phyloP scores from a whole-genome alignment of 495 filamentous ascomycete species.

The Lophiotrema nucula region DNA sequence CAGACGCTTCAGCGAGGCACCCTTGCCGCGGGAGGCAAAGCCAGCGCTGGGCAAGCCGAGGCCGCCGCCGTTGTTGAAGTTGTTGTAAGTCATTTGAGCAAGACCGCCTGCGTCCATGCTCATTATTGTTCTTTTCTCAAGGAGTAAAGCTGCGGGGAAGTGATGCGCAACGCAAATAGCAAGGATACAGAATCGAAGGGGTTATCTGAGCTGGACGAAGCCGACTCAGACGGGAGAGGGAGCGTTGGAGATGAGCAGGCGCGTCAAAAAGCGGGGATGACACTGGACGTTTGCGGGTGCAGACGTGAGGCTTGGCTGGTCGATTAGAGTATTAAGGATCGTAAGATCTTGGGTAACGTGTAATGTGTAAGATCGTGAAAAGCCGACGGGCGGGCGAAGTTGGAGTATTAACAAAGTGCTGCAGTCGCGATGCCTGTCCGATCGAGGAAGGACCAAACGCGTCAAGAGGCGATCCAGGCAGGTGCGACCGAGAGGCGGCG shows the following conservation, averaged over 20 bases:
- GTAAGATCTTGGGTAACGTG: constrained; percentile 28
- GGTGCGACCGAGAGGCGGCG: constrained; percentile 8
- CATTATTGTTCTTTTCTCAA: constrained; percentile 45
- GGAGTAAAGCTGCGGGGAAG: constrained; percentile 21
- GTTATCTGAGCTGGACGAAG: constrained; percentile 3
- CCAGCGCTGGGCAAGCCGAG: constrained; percentile 73
- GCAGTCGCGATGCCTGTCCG: background rate
- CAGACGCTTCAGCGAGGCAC: constrained; percentile 81
- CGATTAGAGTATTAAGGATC: constrained; percentile 38
- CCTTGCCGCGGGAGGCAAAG: constrained; percentile 79
- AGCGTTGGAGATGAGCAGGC: constrained; percentile 8
- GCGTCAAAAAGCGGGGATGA: background rate
- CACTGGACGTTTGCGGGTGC: constrained; percentile 12
- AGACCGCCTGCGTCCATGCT: constrained; percentile 99
- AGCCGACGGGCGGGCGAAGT: constrained; percentile 22
- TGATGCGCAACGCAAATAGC: constrained; percentile 12
- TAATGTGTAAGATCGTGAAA: constrained; percentile 4
- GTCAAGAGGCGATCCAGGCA: constrained; percentile 4
- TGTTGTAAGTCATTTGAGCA: constrained; percentile 96
- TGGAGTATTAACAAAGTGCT: constrained; percentile 17
- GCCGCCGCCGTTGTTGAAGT: constrained; percentile 59
- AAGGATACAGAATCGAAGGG: constrained; percentile 35
- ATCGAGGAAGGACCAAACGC: constrained; percentile 13
- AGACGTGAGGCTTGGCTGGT: constrained; percentile 11
- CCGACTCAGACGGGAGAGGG: constrained; percentile 12